Evolutionary conservation across 441 rosid species (phyloP), one percentile per base, ranked within the genome.

Genomic region (Bruguiera hainesii): DNA sequence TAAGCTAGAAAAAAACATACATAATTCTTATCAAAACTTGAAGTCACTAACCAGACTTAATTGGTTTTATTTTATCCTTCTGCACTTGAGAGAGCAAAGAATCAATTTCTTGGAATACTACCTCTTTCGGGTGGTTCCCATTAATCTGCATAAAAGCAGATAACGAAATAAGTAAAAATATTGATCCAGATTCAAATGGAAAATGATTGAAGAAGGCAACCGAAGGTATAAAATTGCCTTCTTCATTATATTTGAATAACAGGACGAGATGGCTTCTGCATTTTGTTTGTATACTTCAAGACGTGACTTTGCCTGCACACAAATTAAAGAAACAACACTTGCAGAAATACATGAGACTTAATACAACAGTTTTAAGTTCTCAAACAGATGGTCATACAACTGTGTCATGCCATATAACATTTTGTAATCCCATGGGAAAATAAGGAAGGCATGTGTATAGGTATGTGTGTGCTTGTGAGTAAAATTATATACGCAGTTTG

Each of bases 261-360:
- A 82, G 5, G 91, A 84, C 53, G 74, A 68, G 71, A 87, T 82
- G 21, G 96, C 83, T 76, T 87, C 84, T 13, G 83, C 91, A 71
- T 94, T 88, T 77, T 85, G 76, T 76, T 88, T 89, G 86, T 89
- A 91, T 82, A 87, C 85, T 74, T 91, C 82, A 69, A 94, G 69
- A 5, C 96, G 89, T 42, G 92, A 77, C 78, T 85, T 94, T n/a
- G 83, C 97, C 98, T 89, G 37, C 29, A 73, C 28, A 60, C 46
- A 72, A 68, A 50, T 21, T 58, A 49, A 20, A 71, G 21, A 71
- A 67, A 39, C 29, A 57, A 31, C 30, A 62, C 25, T 31, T 70
- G 49, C 70, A 71, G 55, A 64, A 56, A 65, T 52, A 39, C 55
- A 55, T 1, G 48, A 46, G 70, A 56, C 42, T 60, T 18, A n/a